A percentile compares a stretch with the other conserved stretches of the same genome.
Conservation (phyloP, 176 grass and related monocot genomes). For the Tuctoria greenei region DNA sequence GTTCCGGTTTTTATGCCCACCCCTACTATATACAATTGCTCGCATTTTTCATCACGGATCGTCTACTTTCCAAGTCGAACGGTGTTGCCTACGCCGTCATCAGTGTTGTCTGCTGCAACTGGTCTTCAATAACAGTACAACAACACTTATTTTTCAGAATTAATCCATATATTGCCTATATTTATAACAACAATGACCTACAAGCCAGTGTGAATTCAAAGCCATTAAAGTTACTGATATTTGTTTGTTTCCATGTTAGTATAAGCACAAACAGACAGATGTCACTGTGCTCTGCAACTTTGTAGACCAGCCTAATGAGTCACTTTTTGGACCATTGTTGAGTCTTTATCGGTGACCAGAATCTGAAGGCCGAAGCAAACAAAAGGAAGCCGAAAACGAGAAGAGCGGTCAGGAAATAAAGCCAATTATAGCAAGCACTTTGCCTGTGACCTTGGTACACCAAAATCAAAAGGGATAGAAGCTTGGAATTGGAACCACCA, state of each 20-base stretch:
- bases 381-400: slow-evolving; percentile 34
- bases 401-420: slow-evolving; percentile 18
- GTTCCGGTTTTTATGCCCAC: no score
- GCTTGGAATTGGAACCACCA: slow-evolving; percentile 14
- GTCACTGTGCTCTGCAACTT: slow-evolving; percentile 8
- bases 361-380: slow-evolving; percentile 27
- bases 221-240: neutral
- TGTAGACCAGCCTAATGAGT: neutral
- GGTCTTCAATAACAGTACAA: no score
- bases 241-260: slow-evolving; percentile 24
- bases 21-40: no score
- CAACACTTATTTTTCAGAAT: no score
- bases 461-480: slow-evolving; percentile 14
- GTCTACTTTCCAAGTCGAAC: no score
- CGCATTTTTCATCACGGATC: no score
- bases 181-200: neutral
- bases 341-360: slow-evolving; percentile 23
- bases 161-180: no score
- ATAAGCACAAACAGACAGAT: slow-evolving; percentile 1
- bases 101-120: no score
- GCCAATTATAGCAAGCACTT: slow-evolving; percentile 40
- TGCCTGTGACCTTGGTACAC: slow-evolving; percentile 11
- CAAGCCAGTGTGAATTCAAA: slow-evolving; percentile 23
- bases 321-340: slow-evolving; percentile 2
- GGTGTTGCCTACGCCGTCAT: no score